A percentile compares a stretch with the other conserved stretches of the same genome.
These are phyloP conservation scores for Clitopilus hobsonii DNA, from an alignment of 768 basidiomycete species.

Conservation along the genomic window DNA sequence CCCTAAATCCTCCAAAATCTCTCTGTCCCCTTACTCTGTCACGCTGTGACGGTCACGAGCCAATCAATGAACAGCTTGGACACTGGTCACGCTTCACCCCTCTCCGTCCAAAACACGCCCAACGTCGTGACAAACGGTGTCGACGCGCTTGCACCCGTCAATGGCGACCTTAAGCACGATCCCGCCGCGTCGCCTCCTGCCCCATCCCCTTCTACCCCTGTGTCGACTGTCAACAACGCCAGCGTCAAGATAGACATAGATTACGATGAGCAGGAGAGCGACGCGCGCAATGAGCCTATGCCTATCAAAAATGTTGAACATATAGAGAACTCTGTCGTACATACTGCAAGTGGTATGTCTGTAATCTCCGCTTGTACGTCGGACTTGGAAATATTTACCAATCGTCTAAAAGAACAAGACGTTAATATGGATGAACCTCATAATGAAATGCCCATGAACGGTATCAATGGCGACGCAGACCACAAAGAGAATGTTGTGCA, in stretches of 20 bases:
- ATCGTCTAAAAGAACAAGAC: slow-evolving; percentile 29
- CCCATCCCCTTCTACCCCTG: slow-evolving; percentile 60
- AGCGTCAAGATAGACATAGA: slow-evolving; percentile 64
- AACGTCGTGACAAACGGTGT: slow-evolving; percentile 29
- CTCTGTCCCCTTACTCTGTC: slow-evolving; percentile 45
- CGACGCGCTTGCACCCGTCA: slow-evolving; percentile 29
- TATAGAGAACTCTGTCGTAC: slow-evolving; percentile 32
- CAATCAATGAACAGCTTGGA: slow-evolving; percentile 53
- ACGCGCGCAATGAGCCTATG: slow-evolving; percentile 59
- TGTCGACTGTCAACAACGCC: slow-evolving; percentile 41
- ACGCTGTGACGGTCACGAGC: slow-evolving; percentile 76
- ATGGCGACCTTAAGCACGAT: slow-evolving; percentile 33
- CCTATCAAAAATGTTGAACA: slow-evolving; percentile 41
- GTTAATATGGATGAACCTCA: slow-evolving; percentile 52
- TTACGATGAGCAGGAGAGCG: slow-evolving; percentile 59
- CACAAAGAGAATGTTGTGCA: slow-evolving; percentile 37
- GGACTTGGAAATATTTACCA: background rate
- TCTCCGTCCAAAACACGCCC: background rate
- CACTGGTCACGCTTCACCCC: slow-evolving; percentile 26
- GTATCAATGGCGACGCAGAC: slow-evolving; percentile 17
- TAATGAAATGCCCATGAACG: slow-evolving; percentile 22
- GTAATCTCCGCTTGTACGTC: background rate
- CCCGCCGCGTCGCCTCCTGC: slow-evolving; percentile 33
- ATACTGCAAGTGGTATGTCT: background rate
- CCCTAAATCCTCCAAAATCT: slow-evolving; percentile 77